These are phyloP conservation scores for Blakeslea trispora DNA, from an alignment of 371 early-diverging fungal species.

Conservation along the genomic window DNA sequence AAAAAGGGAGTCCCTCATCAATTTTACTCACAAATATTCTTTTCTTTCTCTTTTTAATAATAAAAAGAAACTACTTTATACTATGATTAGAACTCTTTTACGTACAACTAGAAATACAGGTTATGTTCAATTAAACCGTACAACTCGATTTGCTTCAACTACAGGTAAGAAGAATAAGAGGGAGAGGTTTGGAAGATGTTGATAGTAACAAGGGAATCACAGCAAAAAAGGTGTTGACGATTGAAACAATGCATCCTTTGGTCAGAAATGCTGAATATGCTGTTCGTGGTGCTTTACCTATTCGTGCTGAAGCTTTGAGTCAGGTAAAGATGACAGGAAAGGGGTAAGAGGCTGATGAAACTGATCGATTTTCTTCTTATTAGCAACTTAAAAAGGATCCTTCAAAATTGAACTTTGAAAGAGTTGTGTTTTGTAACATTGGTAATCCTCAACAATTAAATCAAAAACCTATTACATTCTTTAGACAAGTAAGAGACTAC, in stretches of 20 bases:
- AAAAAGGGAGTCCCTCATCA: no score
- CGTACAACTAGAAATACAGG: conserved; percentile 11
- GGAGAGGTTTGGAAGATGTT: background rate
- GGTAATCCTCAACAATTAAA: conserved; percentile 97
- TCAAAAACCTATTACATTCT: conserved; percentile 96
- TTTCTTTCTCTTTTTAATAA: conserved; percentile 2
- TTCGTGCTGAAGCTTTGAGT: conserved; percentile 87
- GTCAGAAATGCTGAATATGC: conserved; percentile 89
- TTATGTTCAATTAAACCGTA: conserved; percentile 10
- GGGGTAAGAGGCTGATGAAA: no score
- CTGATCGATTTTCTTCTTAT: background rate
- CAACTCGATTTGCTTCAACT: conserved; percentile 11
- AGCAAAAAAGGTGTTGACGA: conserved; percentile 39
- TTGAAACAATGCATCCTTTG: conserved; percentile 73
- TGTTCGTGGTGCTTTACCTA: conserved; percentile 95
- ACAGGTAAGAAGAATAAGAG: conserved; percentile 6
- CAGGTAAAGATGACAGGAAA: conserved; percentile 48
- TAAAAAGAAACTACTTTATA: background rate
- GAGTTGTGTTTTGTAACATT: conserved; percentile 91
- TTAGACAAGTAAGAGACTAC: conserved; percentile 78
- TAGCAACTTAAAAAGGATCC: conserved; percentile 30
- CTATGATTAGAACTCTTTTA: conserved; percentile 19
- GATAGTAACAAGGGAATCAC: background rate
- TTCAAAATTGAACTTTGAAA: conserved; percentile 69
- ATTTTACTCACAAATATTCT: no score